Percentiles rank a stretch among this genome's conserved stretches.
Conservation (phyloP, 1,284 basidiomycete species). For the Xerocomus amazonicus region DNA sequence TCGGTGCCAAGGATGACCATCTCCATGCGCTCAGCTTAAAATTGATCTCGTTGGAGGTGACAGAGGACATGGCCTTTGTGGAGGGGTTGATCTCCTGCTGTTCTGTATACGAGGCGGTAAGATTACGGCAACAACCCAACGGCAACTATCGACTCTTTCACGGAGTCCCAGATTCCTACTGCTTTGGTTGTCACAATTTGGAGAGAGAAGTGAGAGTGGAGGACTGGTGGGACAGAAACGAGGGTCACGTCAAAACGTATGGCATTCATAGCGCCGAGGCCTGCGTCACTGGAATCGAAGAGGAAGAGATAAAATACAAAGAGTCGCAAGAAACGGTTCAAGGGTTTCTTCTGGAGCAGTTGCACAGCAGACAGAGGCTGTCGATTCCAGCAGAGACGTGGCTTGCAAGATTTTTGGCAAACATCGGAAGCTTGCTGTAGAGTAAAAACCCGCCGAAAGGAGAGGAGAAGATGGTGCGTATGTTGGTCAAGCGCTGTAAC, state of each 20-base stretch:
- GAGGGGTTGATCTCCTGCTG: constrained; percentile 37
- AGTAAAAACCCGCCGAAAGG: constrained; percentile 21
- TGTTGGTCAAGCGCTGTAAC: constrained; percentile 26
- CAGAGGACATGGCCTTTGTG: constrained; percentile 99
- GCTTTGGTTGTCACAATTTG: constrained; percentile 37
- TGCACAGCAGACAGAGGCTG: constrained; percentile 17
- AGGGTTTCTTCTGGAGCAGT: constrained; percentile 18
- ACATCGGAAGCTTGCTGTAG: constrained; percentile 20
- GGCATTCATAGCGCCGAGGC: constrained; percentile 34
- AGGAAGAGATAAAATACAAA: constrained; percentile 28
- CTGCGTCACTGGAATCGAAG: constrained; percentile 39
- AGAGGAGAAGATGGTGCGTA: constrained; percentile 26
- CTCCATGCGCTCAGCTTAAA: constrained; percentile 99
- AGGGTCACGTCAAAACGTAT: constrained; percentile 27
- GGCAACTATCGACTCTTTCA: constrained; percentile 38
- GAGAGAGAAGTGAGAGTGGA: constrained; percentile 38
- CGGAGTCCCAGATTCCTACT: constrained; percentile 35
- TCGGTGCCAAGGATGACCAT: constrained; percentile 99
- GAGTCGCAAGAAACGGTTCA: constrained; percentile 19
- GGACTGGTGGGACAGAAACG: constrained; percentile 38
- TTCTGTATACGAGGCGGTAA: constrained; percentile 38
- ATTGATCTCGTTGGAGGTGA: constrained; percentile 99
- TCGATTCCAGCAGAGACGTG: constrained; percentile 26
- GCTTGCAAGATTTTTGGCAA: constrained; percentile 23
- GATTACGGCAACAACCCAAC: constrained; percentile 33